Percentiles rank a stretch among this genome's conserved stretches.
Evolutionary conservation across 352 stramenopile genomes (phyloP).

Genomic region (Phytophthora palmivora): DNA sequence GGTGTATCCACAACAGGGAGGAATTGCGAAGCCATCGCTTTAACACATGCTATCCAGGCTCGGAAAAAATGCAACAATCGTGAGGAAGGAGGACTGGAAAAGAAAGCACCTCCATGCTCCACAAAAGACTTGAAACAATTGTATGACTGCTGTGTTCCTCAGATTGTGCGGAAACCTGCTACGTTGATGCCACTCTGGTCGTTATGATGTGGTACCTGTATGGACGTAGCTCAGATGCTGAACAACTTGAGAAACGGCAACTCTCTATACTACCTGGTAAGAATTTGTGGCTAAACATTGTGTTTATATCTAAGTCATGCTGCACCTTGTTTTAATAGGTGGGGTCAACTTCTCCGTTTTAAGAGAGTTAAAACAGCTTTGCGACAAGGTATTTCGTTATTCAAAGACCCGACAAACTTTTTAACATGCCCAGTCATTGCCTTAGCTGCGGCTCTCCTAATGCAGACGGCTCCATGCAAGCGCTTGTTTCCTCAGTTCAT

Average conservation of each 20-base stretch:
- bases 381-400: not conserved
- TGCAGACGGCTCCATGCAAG: not conserved
- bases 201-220: not conserved
- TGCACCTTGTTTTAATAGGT: not conserved
- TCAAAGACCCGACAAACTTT: not conserved
- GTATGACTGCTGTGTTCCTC: not conserved
- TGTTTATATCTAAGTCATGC: not conserved
- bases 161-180: not conserved
- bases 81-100: slow-evolving; percentile 10
- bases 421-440: not conserved
- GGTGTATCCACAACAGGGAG: slow-evolving; percentile 8
- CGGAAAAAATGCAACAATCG: slow-evolving; percentile 10
- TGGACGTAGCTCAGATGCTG: not conserved
- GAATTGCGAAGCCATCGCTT: slow-evolving; percentile 15
- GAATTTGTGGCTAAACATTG: not conserved
- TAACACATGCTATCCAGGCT: not conserved
- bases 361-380: slow-evolving; percentile 3
- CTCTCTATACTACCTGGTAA: slow-evolving; percentile 5
- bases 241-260: not conserved
- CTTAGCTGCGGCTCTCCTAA: not conserved
- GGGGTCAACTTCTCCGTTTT: not conserved
- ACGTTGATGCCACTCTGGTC: not conserved
- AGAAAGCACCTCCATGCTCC: slow-evolving; percentile 17
- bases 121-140: slow-evolving; percentile 9
- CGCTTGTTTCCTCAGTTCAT: not conserved